Percentiles rank a stretch among this genome's conserved stretches.
phyloP scores from a whole-genome alignment of 2,329 filamentous ascomycete genomes.

The Apiospora phragmitis region DNA sequence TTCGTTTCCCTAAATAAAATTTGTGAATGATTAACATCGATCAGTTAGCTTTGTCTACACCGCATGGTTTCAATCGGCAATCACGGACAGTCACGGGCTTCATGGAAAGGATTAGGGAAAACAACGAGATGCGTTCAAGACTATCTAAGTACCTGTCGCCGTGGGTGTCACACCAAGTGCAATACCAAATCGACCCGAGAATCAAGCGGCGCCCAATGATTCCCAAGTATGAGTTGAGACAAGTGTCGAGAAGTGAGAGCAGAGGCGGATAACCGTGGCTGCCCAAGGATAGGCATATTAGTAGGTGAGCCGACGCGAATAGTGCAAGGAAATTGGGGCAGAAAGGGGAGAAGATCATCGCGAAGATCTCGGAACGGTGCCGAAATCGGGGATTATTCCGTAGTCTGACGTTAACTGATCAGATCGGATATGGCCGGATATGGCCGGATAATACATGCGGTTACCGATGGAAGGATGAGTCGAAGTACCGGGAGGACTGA shows the following conservation, averaged over 20 bases:
- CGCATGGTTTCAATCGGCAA: background rate
- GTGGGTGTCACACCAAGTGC: conserved; percentile 10
- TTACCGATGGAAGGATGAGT: background rate
- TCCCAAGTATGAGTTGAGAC: conserved; percentile 5
- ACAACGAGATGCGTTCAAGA: background rate
- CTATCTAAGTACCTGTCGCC: conserved; percentile 8
- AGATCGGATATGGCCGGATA: background rate
- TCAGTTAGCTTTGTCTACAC: background rate
- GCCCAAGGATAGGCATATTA: background rate
- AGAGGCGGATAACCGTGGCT: conserved; percentile 7
- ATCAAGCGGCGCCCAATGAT: conserved; percentile 12
- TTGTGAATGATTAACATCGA: background rate
- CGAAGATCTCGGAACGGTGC: conserved; percentile 4
- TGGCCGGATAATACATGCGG: background rate
- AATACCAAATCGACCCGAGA: conserved; percentile 11
- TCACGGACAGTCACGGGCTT: background rate
- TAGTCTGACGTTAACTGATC: background rate
- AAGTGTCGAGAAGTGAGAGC: conserved; percentile 1
- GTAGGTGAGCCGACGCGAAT: conserved; percentile 5
- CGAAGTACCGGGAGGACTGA: background rate
- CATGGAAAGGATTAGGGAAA: background rate
- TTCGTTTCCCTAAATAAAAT: background rate
- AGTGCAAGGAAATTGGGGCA: conserved; percentile 10
- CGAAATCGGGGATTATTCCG: conserved; percentile 8
- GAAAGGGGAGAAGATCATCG: conserved; percentile 7